Evolutionary conservation across 371 early-diverging fungal genomes (phyloP).

Genomic region (Homolaphlyctis polyrhiza): DNA sequence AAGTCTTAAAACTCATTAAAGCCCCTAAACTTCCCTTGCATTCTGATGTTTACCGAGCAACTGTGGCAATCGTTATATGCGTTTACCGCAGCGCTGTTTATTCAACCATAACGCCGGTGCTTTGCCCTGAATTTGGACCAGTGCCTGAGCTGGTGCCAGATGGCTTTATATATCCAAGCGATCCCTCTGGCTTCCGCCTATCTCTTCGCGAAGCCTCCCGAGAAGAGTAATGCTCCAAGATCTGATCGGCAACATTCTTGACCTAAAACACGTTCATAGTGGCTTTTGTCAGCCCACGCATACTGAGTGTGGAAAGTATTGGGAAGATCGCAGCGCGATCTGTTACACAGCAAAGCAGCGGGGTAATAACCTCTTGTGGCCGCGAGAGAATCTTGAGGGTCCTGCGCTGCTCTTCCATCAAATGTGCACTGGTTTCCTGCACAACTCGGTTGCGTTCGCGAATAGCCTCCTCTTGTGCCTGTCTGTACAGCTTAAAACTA

Average conservation of each 20-base stretch:
- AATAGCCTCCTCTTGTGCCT: slow-evolving; percentile 10
- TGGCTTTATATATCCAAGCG: too few relatives aligned
- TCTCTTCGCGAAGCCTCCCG: background rate
- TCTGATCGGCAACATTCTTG: slow-evolving; percentile 6
- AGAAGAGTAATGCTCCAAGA: slow-evolving; percentile 2
- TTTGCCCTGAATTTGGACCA: too few relatives aligned
- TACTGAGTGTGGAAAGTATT: too few relatives aligned
- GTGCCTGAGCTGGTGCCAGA: too few relatives aligned
- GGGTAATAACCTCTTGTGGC: slow-evolving; percentile 13
- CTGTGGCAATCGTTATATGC: too few relatives aligned
- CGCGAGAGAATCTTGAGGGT: slow-evolving; percentile 12
- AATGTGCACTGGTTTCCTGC: slow-evolving; percentile 13
- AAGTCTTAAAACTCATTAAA: background rate
- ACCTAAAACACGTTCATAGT: background rate
- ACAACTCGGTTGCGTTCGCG: slow-evolving; percentile 11
- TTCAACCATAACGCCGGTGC: too few relatives aligned
- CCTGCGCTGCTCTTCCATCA: slow-evolving; percentile 7
- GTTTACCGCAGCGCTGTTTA: too few relatives aligned
- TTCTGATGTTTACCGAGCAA: too few relatives aligned
- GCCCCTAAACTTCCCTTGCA: too few relatives aligned
- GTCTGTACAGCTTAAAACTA: slow-evolving; percentile 4
- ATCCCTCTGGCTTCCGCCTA: background rate
- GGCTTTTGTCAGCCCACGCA: too few relatives aligned
- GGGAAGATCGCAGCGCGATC: background rate
- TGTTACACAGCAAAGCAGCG: background rate